These are phyloP conservation scores for Russula ochroleuca DNA, from an alignment of 768 basidiomycete species.

Conservation along the genomic window DNA sequence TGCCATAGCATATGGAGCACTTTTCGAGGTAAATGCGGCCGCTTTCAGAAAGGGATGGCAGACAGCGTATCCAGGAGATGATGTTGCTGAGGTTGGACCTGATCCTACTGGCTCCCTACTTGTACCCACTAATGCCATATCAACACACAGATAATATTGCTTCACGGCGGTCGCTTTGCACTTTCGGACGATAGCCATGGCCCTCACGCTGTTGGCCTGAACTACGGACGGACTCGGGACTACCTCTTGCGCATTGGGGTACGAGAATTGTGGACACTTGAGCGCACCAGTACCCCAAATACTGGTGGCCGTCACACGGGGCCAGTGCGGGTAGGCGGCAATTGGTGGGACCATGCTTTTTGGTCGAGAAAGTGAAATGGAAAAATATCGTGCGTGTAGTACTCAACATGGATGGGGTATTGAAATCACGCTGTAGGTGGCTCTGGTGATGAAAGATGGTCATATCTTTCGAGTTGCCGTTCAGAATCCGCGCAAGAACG, in stretches of 20 bases:
- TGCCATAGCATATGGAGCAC: conserved; percentile 75
- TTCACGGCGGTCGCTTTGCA: conserved; percentile 65
- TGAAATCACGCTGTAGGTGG: neutral
- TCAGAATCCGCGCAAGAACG: conserved; percentile 7
- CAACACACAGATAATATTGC: conserved; percentile 58
- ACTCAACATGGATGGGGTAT: conserved; percentile 2
- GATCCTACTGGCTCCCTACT: conserved; percentile 24
- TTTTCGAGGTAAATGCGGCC: conserved; percentile 92
- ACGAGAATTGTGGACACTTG: conserved; percentile 60
- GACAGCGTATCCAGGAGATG: conserved; percentile 75
- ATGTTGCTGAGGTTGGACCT: conserved; percentile 67
- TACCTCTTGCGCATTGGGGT: conserved; percentile 66
- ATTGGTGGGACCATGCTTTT: conserved; percentile 59
- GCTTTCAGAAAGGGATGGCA: conserved; percentile 91
- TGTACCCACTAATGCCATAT: neutral
- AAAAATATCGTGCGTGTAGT: conserved; percentile 1
- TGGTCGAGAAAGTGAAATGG: conserved; percentile 39
- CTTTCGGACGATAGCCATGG: conserved; percentile 98
- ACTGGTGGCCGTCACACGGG: conserved; percentile 43
- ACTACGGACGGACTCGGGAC: conserved; percentile 61
- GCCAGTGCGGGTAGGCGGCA: conserved; percentile 44
- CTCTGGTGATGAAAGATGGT: conserved; percentile 1
- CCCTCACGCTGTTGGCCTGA: conserved; percentile 79
- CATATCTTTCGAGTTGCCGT: conserved; percentile 2
- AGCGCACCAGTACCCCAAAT: conserved; percentile 40